Evolutionary conservation across 345 rosid genomes (phyloP).

Genomic region (Xanthoceras sorbifolium): DNA sequence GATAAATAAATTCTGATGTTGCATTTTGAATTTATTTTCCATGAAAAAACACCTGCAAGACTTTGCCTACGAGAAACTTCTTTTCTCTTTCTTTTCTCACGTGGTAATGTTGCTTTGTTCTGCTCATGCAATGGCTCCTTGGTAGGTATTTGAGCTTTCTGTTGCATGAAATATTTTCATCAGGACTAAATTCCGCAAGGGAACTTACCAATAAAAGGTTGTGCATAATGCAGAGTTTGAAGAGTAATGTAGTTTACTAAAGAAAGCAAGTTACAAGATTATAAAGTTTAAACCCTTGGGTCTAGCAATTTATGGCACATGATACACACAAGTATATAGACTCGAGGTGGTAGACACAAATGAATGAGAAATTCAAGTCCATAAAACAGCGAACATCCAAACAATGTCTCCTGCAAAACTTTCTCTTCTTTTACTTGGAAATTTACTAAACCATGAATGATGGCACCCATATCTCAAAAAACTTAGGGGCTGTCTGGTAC

Average conservation of each 20-base stretch:
- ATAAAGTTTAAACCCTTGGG: not conserved
- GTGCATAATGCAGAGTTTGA: not conserved
- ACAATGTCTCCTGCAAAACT: not conserved
- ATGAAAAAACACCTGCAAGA: slow-evolving; percentile 70
- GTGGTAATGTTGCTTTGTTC: slow-evolving; percentile 30
- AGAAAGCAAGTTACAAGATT: not conserved
- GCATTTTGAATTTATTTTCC: slow-evolving; percentile 12
- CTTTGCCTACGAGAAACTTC: slow-evolving; percentile 61
- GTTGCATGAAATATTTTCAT: slow-evolving; percentile 25
- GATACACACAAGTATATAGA: not conserved
- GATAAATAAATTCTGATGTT: slow-evolving; percentile 1
- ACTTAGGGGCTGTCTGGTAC: no score
- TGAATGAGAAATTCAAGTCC: not conserved
- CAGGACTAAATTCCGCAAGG: not conserved
- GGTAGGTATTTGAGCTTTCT: slow-evolving; percentile 40
- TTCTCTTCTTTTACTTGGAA: not conserved
- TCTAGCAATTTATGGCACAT: not conserved
- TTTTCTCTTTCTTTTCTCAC: slow-evolving; percentile 36
- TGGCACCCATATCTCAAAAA: not conserved
- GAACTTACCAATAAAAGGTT: not conserved
- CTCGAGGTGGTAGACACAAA: not conserved
- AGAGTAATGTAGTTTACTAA: not conserved
- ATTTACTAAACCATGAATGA: not conserved
- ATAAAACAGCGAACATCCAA: not conserved
- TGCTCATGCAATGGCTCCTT: slow-evolving; percentile 30